Percentiles rank a stretch among this genome's conserved stretches.
These are phyloP conservation scores for Rubroboletus pulcherrimus DNA, from an alignment of 768 basidiomycete genomes.

Conservation along the genomic window DNA sequence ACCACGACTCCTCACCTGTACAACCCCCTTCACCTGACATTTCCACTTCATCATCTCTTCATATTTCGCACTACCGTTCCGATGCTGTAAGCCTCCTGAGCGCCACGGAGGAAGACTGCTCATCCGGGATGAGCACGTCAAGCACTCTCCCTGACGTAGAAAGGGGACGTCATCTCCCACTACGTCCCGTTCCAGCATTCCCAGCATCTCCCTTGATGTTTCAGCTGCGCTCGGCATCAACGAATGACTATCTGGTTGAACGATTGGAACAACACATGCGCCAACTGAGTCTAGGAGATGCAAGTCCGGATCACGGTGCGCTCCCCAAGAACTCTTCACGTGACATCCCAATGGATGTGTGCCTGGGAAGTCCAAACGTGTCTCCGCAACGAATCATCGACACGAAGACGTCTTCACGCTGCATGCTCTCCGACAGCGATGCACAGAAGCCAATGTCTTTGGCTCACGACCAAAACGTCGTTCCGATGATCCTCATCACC, in stretches of 20 bases:
- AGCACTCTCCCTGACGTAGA: not conserved
- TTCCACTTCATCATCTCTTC: not conserved
- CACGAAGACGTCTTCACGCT: not conserved
- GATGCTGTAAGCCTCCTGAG: constrained; percentile 6
- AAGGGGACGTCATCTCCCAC: not conserved
- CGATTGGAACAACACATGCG: constrained; percentile 18
- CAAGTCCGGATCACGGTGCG: not conserved
- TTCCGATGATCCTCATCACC: constrained; percentile 25
- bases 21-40: not conserved
- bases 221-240: constrained; percentile 18
- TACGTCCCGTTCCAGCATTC: not conserved
- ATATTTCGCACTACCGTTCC: not conserved
- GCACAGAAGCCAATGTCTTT: not conserved
- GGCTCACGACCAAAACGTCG: not conserved
- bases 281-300: constrained; percentile 16
- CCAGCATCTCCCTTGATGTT: constrained; percentile 19
- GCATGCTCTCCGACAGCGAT: not conserved
- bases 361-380: not conserved
- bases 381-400: not conserved
- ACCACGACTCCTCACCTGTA: constrained; percentile 4
- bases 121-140: constrained; percentile 10
- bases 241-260: constrained; percentile 19
- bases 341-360: constrained; percentile 7
- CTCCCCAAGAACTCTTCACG: not conserved
- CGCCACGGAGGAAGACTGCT: constrained; percentile 5